These are phyloP conservation scores for Boletus rubescentipes DNA, from an alignment of 768 basidiomycete genomes.

Conservation along the genomic window DNA sequence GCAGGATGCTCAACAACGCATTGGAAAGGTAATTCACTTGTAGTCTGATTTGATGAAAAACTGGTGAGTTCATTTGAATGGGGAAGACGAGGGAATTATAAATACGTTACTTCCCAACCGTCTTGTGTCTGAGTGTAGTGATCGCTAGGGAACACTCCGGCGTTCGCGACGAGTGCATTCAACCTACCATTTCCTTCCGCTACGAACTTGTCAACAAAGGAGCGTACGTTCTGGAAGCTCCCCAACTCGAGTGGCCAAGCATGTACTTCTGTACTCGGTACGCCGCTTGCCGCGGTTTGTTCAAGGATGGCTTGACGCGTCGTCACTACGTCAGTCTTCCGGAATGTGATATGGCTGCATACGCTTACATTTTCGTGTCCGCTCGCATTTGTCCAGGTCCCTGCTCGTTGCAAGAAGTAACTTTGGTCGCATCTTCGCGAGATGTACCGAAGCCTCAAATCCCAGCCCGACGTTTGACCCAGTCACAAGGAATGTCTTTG, in stretches of 20 bases:
- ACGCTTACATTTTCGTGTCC: slow-evolving; percentile 16
- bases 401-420: slow-evolving; percentile 37
- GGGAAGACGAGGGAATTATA: background rate
- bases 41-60: slow-evolving; percentile 22
- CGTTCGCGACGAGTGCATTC: slow-evolving; percentile 34
- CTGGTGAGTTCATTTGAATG: background rate
- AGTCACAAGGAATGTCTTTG: slow-evolving; percentile 50
- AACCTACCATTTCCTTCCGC: slow-evolving; percentile 21
- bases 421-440: slow-evolving; percentile 33
- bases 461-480: slow-evolving; percentile 48
- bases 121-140: slow-evolving; percentile 37
- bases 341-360: background rate
- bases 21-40: slow-evolving; percentile 38
- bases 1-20: slow-evolving; percentile 32
- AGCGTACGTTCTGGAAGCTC: slow-evolving; percentile 30
- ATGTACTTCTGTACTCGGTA: slow-evolving; percentile 14
- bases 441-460: slow-evolving; percentile 30
- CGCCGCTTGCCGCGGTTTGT: slow-evolving; percentile 5
- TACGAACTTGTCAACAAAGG: slow-evolving; percentile 33
- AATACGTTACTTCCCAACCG: slow-evolving; percentile 48
- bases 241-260: slow-evolving; percentile 36
- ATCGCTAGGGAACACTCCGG: slow-evolving; percentile 14
- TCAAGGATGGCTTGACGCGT: slow-evolving; percentile 15
- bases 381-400: slow-evolving; percentile 27
- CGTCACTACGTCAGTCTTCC: background rate